Percentiles rank a stretch among this genome's conserved stretches.
phyloP scores from a whole-genome alignment of 331 rosid genomes.

The Saraca asoca region DNA sequence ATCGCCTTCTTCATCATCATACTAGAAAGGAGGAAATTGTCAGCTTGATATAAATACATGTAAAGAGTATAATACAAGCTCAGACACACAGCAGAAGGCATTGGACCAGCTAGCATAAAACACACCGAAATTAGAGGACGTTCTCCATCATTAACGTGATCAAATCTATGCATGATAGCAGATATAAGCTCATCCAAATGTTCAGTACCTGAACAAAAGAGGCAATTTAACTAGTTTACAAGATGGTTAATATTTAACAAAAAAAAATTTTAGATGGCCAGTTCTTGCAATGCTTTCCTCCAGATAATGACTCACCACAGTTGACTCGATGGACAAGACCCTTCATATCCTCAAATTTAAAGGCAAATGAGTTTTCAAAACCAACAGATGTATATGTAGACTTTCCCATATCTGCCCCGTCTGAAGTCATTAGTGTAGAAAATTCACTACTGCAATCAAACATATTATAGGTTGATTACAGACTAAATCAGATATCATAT shows the following conservation, averaged over 20 bases:
- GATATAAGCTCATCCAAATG: slow-evolving; percentile 72
- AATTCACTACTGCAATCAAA: slow-evolving; percentile 67
- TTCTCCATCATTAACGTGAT: slow-evolving; percentile 41
- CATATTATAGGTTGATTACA: slow-evolving; percentile 16
- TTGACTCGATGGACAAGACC: slow-evolving; percentile 81
- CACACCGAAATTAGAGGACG: slow-evolving; percentile 74
- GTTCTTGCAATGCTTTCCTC: slow-evolving; percentile 15
- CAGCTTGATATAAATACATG: not conserved
- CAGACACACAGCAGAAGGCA: slow-evolving; percentile 20
- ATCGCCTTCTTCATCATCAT: slow-evolving; percentile 93
- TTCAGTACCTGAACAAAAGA: slow-evolving; percentile 58
- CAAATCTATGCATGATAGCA: slow-evolving; percentile 63
- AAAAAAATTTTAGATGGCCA: slow-evolving; percentile 3
- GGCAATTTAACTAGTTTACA: too few species aligned
- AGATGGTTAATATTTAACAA: too few species aligned
- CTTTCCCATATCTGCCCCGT: slow-evolving; percentile 65
- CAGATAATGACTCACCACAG: slow-evolving; percentile 52
- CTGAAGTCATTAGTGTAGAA: slow-evolving; percentile 67
- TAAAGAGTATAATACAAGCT: not conserved
- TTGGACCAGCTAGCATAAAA: slow-evolving; percentile 20
- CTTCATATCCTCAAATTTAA: slow-evolving; percentile 80
- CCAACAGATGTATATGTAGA: slow-evolving; percentile 67
- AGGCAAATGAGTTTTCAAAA: slow-evolving; percentile 73
- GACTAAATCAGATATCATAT: slow-evolving; percentile 23
- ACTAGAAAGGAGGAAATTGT: slow-evolving; percentile 47